Conservation (phyloP, 2,329 filamentous ascomycete genomes). For the Clathrospora elynae region DNA sequence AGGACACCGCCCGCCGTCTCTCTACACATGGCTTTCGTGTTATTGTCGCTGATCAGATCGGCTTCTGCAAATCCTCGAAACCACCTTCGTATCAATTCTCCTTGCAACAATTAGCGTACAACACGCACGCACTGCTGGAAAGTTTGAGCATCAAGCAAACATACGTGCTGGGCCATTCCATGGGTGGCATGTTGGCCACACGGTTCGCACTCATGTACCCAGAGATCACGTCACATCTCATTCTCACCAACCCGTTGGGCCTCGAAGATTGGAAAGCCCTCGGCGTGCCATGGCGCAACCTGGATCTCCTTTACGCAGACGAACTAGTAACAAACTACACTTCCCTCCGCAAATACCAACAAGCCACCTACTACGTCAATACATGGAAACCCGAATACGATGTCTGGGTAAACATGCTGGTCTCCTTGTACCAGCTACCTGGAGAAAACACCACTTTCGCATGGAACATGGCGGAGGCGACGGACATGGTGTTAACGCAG, state of each 20-base stretch:
- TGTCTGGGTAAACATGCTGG: conserved; percentile 61
- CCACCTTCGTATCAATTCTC: conserved; percentile 59
- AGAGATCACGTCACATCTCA: conserved; percentile 49
- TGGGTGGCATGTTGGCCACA: conserved; percentile 61
- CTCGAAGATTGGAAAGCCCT: conserved; percentile 58
- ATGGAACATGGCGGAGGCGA: conserved; percentile 57
- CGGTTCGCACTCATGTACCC: conserved; percentile 61
- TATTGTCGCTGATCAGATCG: conserved; percentile 60
- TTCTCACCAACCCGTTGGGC: conserved; percentile 60
- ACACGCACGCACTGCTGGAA: conserved; percentile 57
- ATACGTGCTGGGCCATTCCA: conserved; percentile 60
- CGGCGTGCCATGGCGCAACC: conserved; percentile 31
- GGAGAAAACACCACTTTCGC: conserved; percentile 50
- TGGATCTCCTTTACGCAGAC: conserved; percentile 24
- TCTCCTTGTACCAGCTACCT: conserved; percentile 57
- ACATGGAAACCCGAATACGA: conserved; percentile 59
- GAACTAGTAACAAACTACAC: conserved; percentile 34
- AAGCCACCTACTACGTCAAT: conserved; percentile 37
- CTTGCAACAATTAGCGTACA: conserved; percentile 58
- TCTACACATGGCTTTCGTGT: conserved; percentile 56
- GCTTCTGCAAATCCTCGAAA: conserved; percentile 64
- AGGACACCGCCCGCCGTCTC: conserved; percentile 54
- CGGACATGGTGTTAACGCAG: conserved; percentile 62
- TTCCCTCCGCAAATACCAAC: conserved; percentile 35
- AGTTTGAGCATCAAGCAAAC: conserved; percentile 52